These are phyloP conservation scores for Crithidia acanthocephali DNA, from an alignment of 208 protist species.

Conservation along the genomic window DNA sequence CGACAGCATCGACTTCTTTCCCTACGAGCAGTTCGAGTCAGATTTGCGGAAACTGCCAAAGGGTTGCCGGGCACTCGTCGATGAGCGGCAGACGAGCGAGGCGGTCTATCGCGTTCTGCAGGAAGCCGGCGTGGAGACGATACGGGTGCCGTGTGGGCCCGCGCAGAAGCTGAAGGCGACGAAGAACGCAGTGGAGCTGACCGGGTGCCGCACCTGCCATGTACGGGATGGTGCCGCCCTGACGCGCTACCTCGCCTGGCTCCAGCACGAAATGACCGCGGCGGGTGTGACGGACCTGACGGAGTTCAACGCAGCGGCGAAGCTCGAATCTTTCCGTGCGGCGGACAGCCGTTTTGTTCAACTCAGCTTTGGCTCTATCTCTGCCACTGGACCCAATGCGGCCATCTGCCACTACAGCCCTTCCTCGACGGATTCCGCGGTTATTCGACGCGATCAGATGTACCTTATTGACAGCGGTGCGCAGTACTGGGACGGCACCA, in stretches of 20 bases:
- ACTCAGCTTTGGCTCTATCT: conserved; percentile 95
- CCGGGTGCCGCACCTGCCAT: conserved; percentile 93
- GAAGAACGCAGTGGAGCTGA: conserved; percentile 93
- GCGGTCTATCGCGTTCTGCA: conserved; percentile 55
- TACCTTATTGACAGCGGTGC: conserved; percentile 97
- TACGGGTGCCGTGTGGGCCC: conserved; percentile 62
- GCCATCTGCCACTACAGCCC: conserved; percentile 97
- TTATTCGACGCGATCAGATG: conserved; percentile 71
- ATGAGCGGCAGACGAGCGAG: conserved; percentile 77
- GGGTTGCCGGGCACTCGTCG: conserved; percentile 60
- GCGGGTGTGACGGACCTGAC: conserved; percentile 72
- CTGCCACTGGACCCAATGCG: conserved; percentile 87
- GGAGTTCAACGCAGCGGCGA: conserved; percentile 83
- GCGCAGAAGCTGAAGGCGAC: conserved; percentile 87
- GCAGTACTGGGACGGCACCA: conserved; percentile 97
- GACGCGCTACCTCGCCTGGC: conserved; percentile 93
- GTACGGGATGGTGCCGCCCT: conserved; percentile 94
- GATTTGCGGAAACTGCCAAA: conserved; percentile 46
- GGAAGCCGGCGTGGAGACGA: conserved; percentile 31
- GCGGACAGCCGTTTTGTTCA: conserved; percentile 82
- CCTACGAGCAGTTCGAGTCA: conserved; percentile 78
- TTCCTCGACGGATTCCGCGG: conserved; percentile 50
- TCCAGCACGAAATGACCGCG: conserved; percentile 69
- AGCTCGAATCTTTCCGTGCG: conserved; percentile 84
- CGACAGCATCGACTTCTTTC: conserved; percentile 50